Evolutionary conservation across 129 eudicot genomes (phyloP).

Genomic region (Scalesia atractyloides): DNA sequence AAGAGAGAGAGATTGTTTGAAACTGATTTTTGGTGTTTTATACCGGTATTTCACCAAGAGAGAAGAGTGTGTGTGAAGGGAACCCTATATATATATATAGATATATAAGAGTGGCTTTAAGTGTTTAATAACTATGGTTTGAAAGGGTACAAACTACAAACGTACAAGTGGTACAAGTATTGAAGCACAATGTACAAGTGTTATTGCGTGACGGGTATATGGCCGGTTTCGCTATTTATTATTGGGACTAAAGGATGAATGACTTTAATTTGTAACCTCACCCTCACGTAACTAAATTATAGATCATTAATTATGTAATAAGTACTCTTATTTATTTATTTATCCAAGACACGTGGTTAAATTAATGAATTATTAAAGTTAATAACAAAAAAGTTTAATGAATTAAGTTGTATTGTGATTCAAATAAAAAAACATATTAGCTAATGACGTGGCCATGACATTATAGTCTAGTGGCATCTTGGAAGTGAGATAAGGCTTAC

Average conservation of each 20-base stretch:
- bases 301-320: background rate
- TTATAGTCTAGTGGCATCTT: too few species aligned
- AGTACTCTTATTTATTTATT: too few species aligned
- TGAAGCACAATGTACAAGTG: conserved; percentile 4
- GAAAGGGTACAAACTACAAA: conserved; percentile 10
- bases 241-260: conserved; percentile 1
- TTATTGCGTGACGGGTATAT: background rate
- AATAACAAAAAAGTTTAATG: too few species aligned
- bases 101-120: background rate
- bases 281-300: conserved; percentile 24
- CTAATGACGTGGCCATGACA: too few species aligned
- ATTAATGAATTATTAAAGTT: too few species aligned
- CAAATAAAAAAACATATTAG: too few species aligned
- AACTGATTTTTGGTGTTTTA: conserved; percentile 14
- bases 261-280: conserved; percentile 19
- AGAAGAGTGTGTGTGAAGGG: conserved; percentile 32
- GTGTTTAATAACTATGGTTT: background rate
- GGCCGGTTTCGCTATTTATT: conserved; percentile 12
- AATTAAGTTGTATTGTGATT: too few species aligned
- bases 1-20: conserved; percentile 20
- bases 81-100: background rate
- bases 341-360: too few species aligned
- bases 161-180: conserved; percentile 8
- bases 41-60: conserved; percentile 13
- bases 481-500: too few species aligned